phyloP scores from a whole-genome alignment of 2,329 filamentous ascomycete species.

The Scedosporium minutisporum region DNA sequence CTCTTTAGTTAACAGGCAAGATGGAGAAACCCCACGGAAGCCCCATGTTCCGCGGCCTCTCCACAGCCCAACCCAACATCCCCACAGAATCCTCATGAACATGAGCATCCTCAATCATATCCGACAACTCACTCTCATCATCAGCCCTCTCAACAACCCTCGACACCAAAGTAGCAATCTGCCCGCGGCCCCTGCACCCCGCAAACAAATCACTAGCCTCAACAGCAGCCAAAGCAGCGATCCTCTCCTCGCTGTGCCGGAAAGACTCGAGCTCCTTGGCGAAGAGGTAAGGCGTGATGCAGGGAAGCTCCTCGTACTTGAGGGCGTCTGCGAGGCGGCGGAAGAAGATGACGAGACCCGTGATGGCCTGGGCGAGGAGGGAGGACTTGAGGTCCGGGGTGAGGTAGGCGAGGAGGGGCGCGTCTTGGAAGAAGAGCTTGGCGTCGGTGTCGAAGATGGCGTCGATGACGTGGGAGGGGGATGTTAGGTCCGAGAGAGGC shows the following conservation, averaged over 20 bases:
- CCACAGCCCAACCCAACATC: neutral
- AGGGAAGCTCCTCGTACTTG: constrained; percentile 1
- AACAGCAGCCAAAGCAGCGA: constrained; percentile 19
- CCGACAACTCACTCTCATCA: constrained; percentile 8
- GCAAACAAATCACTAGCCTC: constrained; percentile 20
- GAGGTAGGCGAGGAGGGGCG: constrained; percentile 18
- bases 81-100: neutral
- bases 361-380: constrained; percentile 25
- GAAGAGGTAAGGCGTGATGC: constrained; percentile 14
- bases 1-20: constrained; percentile 23
- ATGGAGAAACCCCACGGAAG: constrained; percentile 27
- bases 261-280: constrained; percentile 21
- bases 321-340: constrained; percentile 12
- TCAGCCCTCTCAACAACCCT: constrained; percentile 16
- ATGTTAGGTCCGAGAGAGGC: constrained; percentile 12
- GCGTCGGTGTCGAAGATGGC: constrained; percentile 24
- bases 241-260: constrained; percentile 18
- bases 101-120: constrained; percentile 9
- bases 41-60: constrained; percentile 23
- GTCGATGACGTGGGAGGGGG: constrained; percentile 16
- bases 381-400: constrained; percentile 21
- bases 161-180: constrained; percentile 23
- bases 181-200: constrained; percentile 21
- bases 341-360: constrained; percentile 22
- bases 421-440: constrained; percentile 20